Conservation (phyloP, 1,284 basidiomycete species). For the Takashimella tepidaria region DNA sequence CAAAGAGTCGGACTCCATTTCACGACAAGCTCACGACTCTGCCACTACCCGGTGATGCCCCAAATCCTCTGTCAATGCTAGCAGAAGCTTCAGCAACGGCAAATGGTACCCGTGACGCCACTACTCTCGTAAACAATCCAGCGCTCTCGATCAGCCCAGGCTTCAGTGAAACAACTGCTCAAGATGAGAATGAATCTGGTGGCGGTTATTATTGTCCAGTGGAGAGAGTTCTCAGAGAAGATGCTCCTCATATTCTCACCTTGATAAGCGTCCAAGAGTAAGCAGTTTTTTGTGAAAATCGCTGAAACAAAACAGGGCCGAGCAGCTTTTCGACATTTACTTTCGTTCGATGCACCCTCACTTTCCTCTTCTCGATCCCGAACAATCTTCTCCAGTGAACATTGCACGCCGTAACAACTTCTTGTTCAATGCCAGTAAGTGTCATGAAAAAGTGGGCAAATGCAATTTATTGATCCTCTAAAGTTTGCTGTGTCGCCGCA, state of each 20-base stretch:
- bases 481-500: constrained; percentile 33
- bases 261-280: constrained; percentile 27
- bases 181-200: constrained; percentile 3
- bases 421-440: constrained; percentile 36
- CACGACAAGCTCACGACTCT: constrained; percentile 22
- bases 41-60: constrained; percentile 27
- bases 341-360: constrained; percentile 31
- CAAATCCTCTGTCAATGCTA: constrained; percentile 28
- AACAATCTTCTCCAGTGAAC: constrained; percentile 18
- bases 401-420: constrained; percentile 33
- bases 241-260: constrained; percentile 33
- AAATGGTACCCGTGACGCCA: neutral
- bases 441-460: too few species aligned
- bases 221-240: constrained; percentile 18
- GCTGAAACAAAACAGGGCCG: constrained; percentile 17
- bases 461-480: too few species aligned
- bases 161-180: neutral
- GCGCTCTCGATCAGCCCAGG: neutral
- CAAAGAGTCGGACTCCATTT: neutral
- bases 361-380: constrained; percentile 26
- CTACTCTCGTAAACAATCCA: neutral
- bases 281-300: constrained; percentile 1
- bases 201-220: constrained; percentile 26
- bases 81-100: constrained; percentile 22
- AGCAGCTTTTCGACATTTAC: constrained; percentile 30